phyloP scores from a whole-genome alignment of 2,329 filamentous ascomycete genomes.

The Macrophomina phaseolina region DNA sequence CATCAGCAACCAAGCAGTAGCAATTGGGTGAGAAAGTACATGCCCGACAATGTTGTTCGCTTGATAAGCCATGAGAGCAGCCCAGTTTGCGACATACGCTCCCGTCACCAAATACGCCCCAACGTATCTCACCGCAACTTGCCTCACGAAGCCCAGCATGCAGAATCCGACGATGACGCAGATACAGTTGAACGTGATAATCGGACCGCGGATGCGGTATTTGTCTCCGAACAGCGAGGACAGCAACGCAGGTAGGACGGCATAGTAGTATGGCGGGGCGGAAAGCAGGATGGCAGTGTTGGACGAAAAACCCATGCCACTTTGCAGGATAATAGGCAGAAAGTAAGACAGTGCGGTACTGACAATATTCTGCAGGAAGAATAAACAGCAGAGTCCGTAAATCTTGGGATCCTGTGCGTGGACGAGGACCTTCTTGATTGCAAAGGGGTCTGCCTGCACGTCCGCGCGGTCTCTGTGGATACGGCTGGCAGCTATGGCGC shows the following conservation, averaged over 20 bases:
- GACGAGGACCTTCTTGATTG: slow-evolving; percentile 59
- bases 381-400: slow-evolving; percentile 68
- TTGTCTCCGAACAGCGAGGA: slow-evolving; percentile 68
- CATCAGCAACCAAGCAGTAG: slow-evolving; percentile 31
- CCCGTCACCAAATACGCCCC: slow-evolving; percentile 71
- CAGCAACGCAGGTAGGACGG: slow-evolving; percentile 66
- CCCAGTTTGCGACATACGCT: slow-evolving; percentile 73
- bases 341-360: slow-evolving; percentile 71
- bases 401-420: slow-evolving; percentile 67
- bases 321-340: slow-evolving; percentile 63
- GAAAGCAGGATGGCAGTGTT: slow-evolving; percentile 63
- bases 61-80: slow-evolving; percentile 67
- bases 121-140: slow-evolving; percentile 67
- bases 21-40: neutral
- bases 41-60: slow-evolving; percentile 62
- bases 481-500: slow-evolving; percentile 60
- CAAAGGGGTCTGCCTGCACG: slow-evolving; percentile 61
- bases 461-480: slow-evolving; percentile 68
- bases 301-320: slow-evolving; percentile 53
- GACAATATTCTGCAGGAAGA: slow-evolving; percentile 71
- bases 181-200: slow-evolving; percentile 69
- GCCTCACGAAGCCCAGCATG: slow-evolving; percentile 66
- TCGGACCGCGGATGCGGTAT: slow-evolving; percentile 64
- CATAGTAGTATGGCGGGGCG: slow-evolving; percentile 72
- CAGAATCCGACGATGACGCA: slow-evolving; percentile 68